Evolutionary conservation across 257 asterid genomes (phyloP), one percentile per base, ranked within the genome.

Genomic region (Petunia secreta): DNA sequence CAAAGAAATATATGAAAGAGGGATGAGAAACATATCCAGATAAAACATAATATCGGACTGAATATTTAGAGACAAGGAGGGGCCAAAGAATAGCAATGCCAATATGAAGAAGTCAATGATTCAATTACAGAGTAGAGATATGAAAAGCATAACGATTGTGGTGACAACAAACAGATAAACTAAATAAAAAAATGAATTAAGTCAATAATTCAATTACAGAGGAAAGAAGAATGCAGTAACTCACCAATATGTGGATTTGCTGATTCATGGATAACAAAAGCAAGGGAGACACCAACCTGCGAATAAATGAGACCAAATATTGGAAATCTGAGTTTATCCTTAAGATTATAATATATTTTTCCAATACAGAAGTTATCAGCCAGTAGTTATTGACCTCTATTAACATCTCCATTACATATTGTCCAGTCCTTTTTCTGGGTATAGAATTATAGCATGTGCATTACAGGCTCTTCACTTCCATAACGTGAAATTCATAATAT

Each of bases 201-300:
- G 25, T 41, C 54, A 41, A 25, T 43, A 15, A 41, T 67, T 67
- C 39, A 43, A 41, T 60, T 36, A 44, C 37, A 34, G 38, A 37
- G 60, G 38, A 37, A 81, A 82, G 39, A 4, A 6, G 3, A 73
- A 48, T 50, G 44, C 78, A 73, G 78, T 40, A 73, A 73, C 97
- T 86, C 78, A 95, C 99, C 99, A 53, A 95, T 87, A 84, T 95
- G 99, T 65, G 99, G 99, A 84, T 95, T 95, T 74, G 99, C 99
- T 75, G 99, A 95, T 92, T 95, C 99, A 74, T 95, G 99, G 86
- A 95, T 92, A 84, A 95, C 99, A 91, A 95, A 95, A 87, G 99
- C 99, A 87, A 95, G 97, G 41, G 98, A 95, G 81, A 86, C 96
- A 67, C 99, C 99, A 84, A 95, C 99, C 99, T 95, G 85, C 81